Evolutionary conservation across 768 basidiomycete species (phyloP).

Genomic region (Tubosaeta brunneosetosa): DNA sequence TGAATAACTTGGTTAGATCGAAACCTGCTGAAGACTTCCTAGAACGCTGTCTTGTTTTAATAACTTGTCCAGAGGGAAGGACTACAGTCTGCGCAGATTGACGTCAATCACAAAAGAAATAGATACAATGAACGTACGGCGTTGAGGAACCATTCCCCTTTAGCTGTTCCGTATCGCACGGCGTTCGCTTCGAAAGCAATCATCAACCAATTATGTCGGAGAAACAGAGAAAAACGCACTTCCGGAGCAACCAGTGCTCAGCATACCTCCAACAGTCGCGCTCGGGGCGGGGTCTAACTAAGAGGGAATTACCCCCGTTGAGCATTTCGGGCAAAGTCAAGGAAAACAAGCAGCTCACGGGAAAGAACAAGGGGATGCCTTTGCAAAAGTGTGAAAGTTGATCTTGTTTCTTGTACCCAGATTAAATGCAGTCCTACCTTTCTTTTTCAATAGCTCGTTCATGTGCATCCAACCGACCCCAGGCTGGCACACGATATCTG

Average conservation of each 20-base stretch:
- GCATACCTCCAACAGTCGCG: conserved; percentile 83
- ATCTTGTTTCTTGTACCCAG: background rate
- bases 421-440: conserved; percentile 36
- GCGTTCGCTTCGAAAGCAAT: conserved; percentile 52
- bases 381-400: background rate
- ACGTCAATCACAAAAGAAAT: background rate
- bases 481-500: conserved; percentile 71
- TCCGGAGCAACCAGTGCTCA: conserved; percentile 73
- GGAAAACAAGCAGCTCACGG: conserved; percentile 39
- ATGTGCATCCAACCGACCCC: conserved; percentile 69
- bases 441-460: conserved; percentile 59
- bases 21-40: conserved; percentile 88
- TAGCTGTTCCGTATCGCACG: conserved; percentile 84
- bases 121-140: conserved; percentile 41
- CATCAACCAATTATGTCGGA: conserved; percentile 11
- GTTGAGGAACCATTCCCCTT: conserved; percentile 88
- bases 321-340: background rate
- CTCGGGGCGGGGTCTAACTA: conserved; percentile 75
- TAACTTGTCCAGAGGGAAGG: conserved; percentile 82
- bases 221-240: no score
- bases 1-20: conserved; percentile 80
- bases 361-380: conserved; percentile 82
- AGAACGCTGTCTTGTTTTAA: conserved; percentile 76
- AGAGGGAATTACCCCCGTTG: background rate
- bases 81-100: conserved; percentile 65